Evolutionary conservation across 2,329 filamentous ascomycete species (phyloP), one percentile per base, ranked within the genome.

Genomic region (Pyrenochaeta sp.): DNA sequence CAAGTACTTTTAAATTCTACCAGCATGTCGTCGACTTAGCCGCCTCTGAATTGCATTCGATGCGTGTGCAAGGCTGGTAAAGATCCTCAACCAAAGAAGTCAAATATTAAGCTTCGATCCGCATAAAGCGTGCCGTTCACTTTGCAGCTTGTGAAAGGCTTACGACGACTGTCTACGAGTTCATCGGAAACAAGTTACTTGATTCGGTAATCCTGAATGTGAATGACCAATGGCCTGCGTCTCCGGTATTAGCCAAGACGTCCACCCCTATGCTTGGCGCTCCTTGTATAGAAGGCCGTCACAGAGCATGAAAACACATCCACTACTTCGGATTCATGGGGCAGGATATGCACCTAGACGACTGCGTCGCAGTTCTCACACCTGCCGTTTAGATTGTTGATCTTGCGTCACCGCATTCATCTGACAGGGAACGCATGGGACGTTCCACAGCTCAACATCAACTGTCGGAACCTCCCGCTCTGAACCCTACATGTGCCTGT

Each of bases 81-180:
- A 30, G 28, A 9, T 30, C 9, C 28, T 30, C 9, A 9, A 30
- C 28, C 28, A 30, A 9, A 30, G 28, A 30, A 5, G 28, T 30
- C 5, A 5, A 30, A 30, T 30, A 30, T 9, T 9, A 30, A 30
- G 28, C 28, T 30, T 30, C 9, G 28, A 30, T 30, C 28, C 28
- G 2, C 28, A 30, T 30, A 30, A 5, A 30, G 19, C 39, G 19
- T 10, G 39, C 78, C 22, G 4, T 22, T 42, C 39, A 34, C 10
- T 30, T 28, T 22, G 30, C 25, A 34, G 28, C 47, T 50, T 50
- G 32, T 42, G 36, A 37, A 46, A 52, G 22, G 50, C 50, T 52
- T 52, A 52, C 50, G 50, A 52, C 50, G 50, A 46, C 50, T 52
- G 42, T 25, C 40, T 52, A 46, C 27, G 42, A 34, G 30, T 45